Base-by-base conservation (phyloP, 495 filamentous ascomycete genomes). In the Mycothermus thermophilus region DNA sequence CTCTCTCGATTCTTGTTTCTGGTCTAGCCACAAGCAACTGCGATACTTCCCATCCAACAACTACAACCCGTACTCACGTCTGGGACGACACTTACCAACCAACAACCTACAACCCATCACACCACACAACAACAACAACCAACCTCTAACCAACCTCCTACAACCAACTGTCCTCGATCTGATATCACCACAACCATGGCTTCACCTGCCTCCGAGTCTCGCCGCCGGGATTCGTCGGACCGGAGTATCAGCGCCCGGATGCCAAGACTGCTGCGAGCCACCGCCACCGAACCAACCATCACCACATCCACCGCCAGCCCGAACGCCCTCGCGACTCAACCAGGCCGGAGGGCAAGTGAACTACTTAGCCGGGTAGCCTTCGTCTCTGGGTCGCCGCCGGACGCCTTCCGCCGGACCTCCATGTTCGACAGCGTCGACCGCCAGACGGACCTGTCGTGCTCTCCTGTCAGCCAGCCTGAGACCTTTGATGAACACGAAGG, bases 281-380 rank as follows among this genome's bases (percentile, higher is more conserved):
- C 57, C 27, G 67, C 64, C 21, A 73, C 69, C 19, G 64, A 66
- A 38, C 66, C 69, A 0, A 66, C 63, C 25, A 66, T 73, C 39
- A 69, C 64, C n/a, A 64, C 62, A 2, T 68, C 66, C 35, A 69
- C 69, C 39, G 60, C 64, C 27, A 65, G 59, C 41, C 57, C 57
- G 35, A 62, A 62, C 21, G 51, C 67, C 24, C 50, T 69, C 24
- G 60, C 63, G 12, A 61, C 59, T 5, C 56, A 63, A 28, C 56
- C 62, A 1, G 56, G 53, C 36, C 62, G 58, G 33, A 48, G 64
- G 19, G 69, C 69, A 24, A 55, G 67, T 11, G 63, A 69, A n/a
- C 44, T 73, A 8, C 44, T 73, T 19, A 69, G 46, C 42, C 59
- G 64, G 35, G 64, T 72, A 6, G 67, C 64, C 15, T 54, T 62